A percentile compares a stretch with the other conserved stretches of the same genome.
Evolutionary conservation across 2,329 filamentous ascomycete species (phyloP).

Genomic region (Metarhizium brunneum): DNA sequence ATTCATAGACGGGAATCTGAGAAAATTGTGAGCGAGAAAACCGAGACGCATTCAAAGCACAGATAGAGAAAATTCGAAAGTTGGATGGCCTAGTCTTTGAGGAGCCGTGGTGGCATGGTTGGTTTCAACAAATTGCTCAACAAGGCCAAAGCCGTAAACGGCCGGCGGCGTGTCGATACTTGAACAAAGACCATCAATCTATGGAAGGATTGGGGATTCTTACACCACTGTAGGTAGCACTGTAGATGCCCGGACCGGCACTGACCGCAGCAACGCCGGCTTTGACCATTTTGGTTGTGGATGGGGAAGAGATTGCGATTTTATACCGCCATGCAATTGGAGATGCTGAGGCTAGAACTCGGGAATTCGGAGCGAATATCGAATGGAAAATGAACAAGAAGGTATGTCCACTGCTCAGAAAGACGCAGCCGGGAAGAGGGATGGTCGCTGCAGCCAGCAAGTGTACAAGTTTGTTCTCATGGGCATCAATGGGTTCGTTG

Average conservation of each 20-base stretch:
- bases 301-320: conserved; percentile 2
- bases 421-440: not conserved
- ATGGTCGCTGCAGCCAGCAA: not conserved
- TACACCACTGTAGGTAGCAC: conserved; percentile 61
- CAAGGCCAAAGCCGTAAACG: not conserved
- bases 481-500: conserved; percentile 3
- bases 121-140: not conserved
- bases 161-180: not conserved
- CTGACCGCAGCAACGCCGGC: conserved; percentile 19
- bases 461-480: not conserved
- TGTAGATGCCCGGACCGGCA: conserved; percentile 47
- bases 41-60: not conserved
- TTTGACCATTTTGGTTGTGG: conserved; percentile 38
- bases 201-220: conserved; percentile 15
- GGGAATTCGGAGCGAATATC: not conserved
- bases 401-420: not conserved
- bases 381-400: not conserved
- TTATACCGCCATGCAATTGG: not conserved
- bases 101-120: not conserved
- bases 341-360: not conserved
- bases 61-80: not conserved
- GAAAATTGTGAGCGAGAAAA: not conserved
- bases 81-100: not conserved
- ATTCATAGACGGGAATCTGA: conserved; percentile 92
- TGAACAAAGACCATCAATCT: not conserved